Evolutionary conservation across 108 stramenopile species (phyloP).

Genomic region (Cyclotella choctawhatcheeana): DNA sequence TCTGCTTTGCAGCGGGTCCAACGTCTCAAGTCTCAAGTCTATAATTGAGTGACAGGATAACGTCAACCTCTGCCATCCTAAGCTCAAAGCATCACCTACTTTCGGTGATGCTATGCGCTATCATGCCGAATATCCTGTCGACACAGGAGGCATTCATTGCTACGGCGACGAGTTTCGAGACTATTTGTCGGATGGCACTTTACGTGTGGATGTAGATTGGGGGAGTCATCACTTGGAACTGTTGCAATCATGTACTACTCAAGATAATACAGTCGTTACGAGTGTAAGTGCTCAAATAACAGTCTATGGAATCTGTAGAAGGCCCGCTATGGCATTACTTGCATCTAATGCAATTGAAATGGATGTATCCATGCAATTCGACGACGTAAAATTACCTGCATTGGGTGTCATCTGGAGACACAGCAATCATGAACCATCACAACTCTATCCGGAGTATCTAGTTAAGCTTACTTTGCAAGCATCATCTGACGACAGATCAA

Average conservation of each 20-base stretch:
- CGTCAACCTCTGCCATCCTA: conserved; percentile 34
- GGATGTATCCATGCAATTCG: neutral
- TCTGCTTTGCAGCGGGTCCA: too few species aligned
- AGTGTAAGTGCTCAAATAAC: neutral
- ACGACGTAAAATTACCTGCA: neutral
- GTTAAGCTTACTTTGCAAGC: conserved; percentile 2
- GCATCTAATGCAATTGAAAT: neutral
- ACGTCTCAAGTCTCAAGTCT: too few species aligned
- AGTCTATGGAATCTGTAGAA: conserved; percentile 5
- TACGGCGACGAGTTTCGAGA: neutral
- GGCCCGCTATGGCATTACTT: conserved; percentile 14
- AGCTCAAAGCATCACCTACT: conserved; percentile 19
- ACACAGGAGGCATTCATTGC: neutral
- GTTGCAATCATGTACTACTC: neutral
- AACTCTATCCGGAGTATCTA: conserved; percentile 24
- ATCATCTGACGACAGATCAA: neutral
- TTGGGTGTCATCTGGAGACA: conserved; percentile 4
- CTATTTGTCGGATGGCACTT: neutral
- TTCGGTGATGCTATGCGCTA: conserved; percentile 34
- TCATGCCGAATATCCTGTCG: conserved; percentile 22
- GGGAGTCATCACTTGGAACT: neutral
- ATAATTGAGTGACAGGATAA: too few species aligned
- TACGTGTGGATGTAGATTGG: conserved; percentile 13
- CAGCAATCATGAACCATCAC: neutral
- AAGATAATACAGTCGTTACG: neutral